Percentiles rank a stretch among this genome's conserved stretches.
Evolutionary conservation across 768 basidiomycete species (phyloP).

Genomic region (Russula foetens): DNA sequence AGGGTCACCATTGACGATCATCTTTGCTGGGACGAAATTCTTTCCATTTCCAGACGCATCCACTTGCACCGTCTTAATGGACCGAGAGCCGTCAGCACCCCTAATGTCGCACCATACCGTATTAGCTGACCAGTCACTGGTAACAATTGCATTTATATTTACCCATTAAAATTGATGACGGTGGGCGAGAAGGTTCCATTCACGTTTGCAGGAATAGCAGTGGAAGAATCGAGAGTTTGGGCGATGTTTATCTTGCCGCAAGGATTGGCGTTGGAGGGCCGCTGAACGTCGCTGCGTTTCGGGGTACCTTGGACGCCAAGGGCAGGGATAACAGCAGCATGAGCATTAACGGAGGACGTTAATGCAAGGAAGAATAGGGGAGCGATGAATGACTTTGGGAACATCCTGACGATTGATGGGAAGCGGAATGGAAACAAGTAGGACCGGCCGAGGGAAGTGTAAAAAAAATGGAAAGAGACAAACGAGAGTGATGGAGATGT

Average conservation of each 20-base stretch:
- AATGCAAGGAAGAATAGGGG: constrained; percentile 29
- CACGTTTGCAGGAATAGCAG: constrained; percentile 21
- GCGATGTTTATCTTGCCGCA: constrained; percentile 41
- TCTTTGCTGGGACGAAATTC: constrained; percentile 30
- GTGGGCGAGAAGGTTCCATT: constrained; percentile 36
- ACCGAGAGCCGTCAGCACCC: constrained; percentile 40
- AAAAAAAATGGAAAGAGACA: background rate
- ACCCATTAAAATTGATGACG: constrained; percentile 43
- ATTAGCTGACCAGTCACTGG: constrained; percentile 36
- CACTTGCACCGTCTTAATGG: constrained; percentile 35
- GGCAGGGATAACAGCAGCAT: constrained; percentile 36
- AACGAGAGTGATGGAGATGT: background rate
- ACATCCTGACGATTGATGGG: constrained; percentile 14
- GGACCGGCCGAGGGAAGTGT: background rate
- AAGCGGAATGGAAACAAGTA: background rate
- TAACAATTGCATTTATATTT: constrained; percentile 27
- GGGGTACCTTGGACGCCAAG: constrained; percentile 29
- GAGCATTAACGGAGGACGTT: constrained; percentile 32
- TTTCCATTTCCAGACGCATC: constrained; percentile 34
- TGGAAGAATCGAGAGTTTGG: constrained; percentile 32
- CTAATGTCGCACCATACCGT: constrained; percentile 20
- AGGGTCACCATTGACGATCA: constrained; percentile 40
- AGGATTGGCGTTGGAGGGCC: constrained; percentile 25
- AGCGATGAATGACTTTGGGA: constrained; percentile 26
- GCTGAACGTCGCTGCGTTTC: constrained; percentile 25